These are phyloP conservation scores for Podospora didyma DNA, from an alignment of 495 filamentous ascomycete genomes.

Conservation along the genomic window DNA sequence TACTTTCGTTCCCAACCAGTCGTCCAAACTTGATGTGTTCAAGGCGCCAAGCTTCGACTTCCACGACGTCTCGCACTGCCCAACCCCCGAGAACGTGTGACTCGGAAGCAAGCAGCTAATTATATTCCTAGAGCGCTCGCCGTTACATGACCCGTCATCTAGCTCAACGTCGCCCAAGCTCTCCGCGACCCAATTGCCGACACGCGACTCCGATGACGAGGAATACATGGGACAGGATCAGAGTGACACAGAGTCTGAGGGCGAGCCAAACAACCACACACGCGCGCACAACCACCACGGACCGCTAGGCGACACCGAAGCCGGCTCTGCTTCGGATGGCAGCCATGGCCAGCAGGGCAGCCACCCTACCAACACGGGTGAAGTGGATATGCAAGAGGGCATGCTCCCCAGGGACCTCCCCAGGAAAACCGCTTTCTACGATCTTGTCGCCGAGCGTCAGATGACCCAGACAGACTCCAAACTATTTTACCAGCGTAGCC, in stretches of 20 bases:
- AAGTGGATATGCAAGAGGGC: conserved; percentile 41
- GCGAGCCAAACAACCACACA: conserved; percentile 11
- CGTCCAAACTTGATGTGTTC: background rate
- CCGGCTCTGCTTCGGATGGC: conserved; percentile 11
- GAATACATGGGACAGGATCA: conserved; percentile 19
- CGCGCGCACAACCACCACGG: background rate
- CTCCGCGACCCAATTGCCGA: conserved; percentile 19
- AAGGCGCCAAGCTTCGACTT: background rate
- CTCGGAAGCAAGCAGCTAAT: background rate
- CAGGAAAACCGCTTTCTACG: conserved; percentile 77
- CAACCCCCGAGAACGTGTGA: background rate
- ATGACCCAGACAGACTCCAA: conserved; percentile 89
- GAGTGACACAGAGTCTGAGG: conserved; percentile 29
- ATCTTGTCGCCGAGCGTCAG: conserved; percentile 83
- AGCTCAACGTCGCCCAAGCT: conserved; percentile 26
- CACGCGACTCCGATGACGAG: conserved; percentile 30
- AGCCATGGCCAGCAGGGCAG: conserved; percentile 1
- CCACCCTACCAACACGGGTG: background rate
- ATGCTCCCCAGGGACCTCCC: conserved; percentile 72
- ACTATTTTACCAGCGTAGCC: conserved; percentile 89
- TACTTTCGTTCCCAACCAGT: background rate
- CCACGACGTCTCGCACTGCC: background rate
- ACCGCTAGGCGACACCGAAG: background rate
- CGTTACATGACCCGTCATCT: conserved; percentile 21
- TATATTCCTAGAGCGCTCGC: conserved; percentile 12